phyloP scores from a whole-genome alignment of 768 basidiomycete genomes.

The Phanerodontia chrysosporium region DNA sequence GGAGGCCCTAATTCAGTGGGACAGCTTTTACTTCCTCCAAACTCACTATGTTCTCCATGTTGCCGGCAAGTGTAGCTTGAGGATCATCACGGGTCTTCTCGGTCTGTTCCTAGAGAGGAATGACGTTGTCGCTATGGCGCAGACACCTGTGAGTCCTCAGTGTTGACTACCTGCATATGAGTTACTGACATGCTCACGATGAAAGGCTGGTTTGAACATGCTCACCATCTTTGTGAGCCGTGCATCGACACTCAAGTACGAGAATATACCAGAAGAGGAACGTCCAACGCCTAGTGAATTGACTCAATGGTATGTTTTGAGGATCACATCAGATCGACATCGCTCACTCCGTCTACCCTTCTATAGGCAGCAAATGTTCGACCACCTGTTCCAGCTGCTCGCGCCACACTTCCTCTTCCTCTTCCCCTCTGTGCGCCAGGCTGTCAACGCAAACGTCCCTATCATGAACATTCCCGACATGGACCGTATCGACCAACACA shows the following conservation, averaged over 20 bases:
- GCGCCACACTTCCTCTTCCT: slow-evolving; percentile 71
- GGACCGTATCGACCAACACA: slow-evolving; percentile 79
- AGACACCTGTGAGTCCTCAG: slow-evolving; percentile 64
- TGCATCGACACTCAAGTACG: slow-evolving; percentile 89
- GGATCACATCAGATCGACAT: neutral
- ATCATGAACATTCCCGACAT: slow-evolving; percentile 36
- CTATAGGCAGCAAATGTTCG: slow-evolving; percentile 80
- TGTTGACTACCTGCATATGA: neutral
- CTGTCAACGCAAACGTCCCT: slow-evolving; percentile 36
- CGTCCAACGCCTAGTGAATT: slow-evolving; percentile 68
- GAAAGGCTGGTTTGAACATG: slow-evolving; percentile 90
- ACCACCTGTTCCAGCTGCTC: slow-evolving; percentile 80
- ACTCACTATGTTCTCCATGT: slow-evolving; percentile 84
- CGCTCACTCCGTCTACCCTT: slow-evolving; percentile 11
- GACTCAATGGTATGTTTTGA: slow-evolving; percentile 60
- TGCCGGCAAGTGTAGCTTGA: slow-evolving; percentile 72
- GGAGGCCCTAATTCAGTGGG: slow-evolving; percentile 85
- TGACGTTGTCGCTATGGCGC: slow-evolving; percentile 66
- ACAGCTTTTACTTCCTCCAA: slow-evolving; percentile 77
- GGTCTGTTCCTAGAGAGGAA: slow-evolving; percentile 79
- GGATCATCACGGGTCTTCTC: slow-evolving; percentile 82
- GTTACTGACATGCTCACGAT: neutral
- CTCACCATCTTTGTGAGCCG: slow-evolving; percentile 88
- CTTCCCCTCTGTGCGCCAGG: slow-evolving; percentile 86
- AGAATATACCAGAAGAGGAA: slow-evolving; percentile 46